Evolutionary conservation across 352 stramenopile species (phyloP).

Genomic region (Phytopythium cucurbitacearum): DNA sequence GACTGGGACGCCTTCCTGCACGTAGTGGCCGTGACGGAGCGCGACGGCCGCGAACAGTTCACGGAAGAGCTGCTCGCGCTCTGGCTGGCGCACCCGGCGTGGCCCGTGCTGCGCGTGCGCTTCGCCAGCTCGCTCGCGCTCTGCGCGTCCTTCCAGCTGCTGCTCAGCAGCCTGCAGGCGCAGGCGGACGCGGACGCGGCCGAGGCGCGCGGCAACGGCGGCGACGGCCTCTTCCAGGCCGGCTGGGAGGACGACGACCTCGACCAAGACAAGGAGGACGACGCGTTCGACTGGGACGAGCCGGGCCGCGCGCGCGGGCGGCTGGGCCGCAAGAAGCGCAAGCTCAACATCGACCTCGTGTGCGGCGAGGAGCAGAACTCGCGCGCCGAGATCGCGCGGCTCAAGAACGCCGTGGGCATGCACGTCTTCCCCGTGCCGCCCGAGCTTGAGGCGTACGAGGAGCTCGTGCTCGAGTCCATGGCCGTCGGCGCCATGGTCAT

Average conservation of each 20-base stretch:
- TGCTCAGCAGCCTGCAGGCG: conserved; percentile 39
- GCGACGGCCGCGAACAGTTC: conserved; percentile 58
- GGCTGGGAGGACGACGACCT: conserved; percentile 19
- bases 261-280: conserved; percentile 11
- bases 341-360: conserved; percentile 52
- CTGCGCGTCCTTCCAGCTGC: conserved; percentile 43
- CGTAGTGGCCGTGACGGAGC: conserved; percentile 44
- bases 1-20: conserved; percentile 72
- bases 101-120: conserved; percentile 58
- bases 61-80: conserved; percentile 53
- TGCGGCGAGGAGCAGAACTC: conserved; percentile 43
- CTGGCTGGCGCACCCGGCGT: conserved; percentile 56
- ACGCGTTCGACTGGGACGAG: conserved; percentile 1
- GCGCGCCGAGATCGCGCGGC: conserved; percentile 25
- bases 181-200: conserved; percentile 15
- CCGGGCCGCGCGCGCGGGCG: neutral
- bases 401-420: conserved; percentile 65
- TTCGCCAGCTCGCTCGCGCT: conserved; percentile 45
- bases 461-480: conserved; percentile 46
- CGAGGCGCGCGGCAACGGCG: conserved; percentile 7
- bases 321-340: conserved; percentile 12
- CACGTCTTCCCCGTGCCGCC: conserved; percentile 63
- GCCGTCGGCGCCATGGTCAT: conserved; percentile 53
- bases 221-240: too few relatives aligned
- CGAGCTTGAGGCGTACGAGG: conserved; percentile 48